Evolutionary conservation across 257 asterid genomes (phyloP), one percentile per base, ranked within the genome.

Genomic region (Haberlea rhodopensis): DNA sequence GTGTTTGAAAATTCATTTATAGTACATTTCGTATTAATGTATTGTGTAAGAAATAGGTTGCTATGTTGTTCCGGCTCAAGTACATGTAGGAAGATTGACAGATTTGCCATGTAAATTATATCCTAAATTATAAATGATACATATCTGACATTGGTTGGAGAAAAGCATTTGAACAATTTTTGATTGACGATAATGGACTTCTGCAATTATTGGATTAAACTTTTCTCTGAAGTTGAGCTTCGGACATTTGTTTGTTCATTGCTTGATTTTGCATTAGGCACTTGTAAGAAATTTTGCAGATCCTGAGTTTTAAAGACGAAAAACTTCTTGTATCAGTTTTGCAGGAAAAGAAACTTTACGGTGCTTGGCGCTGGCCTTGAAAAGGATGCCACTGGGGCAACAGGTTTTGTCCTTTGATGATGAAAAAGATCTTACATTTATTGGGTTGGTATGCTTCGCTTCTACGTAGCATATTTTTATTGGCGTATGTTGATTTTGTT

Each of bases 401-500:
- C 94, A 87, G 70, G 77, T 86, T 56, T 84, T 94, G 75, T 80
- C 96, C 26, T 72, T 74, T 71, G 91, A 90, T 77, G 97, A 94
- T 74, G 99, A 94, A 74, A 87, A 76, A 59, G 95, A 89, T 75
- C 99, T 94, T 57, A 90, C 97, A 52, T 90, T 90, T 90, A 84
- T 94, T 94, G 99, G 99, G 95, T 90, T 94, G 99, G 99, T 94
- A 90, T 82, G 96, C 95, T 84, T 81, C 91, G 75, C 81, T 84
- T 80, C 78, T 70, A 37, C 72, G 66, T 56, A 48, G 59, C 74
- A 57, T 68, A 61, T 43, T 59, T 56, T 57, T 76, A 29, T 57
- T 60, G 37, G 57, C 57, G 54, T 56, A 63, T 18, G 11, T 34
- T 46, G 40, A 25, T 26, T 21, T 43, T 62, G 31, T 67, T 61